Evolutionary conservation across 1,284 basidiomycete species (phyloP).

Genomic region (Puccinia brachypodii): DNA sequence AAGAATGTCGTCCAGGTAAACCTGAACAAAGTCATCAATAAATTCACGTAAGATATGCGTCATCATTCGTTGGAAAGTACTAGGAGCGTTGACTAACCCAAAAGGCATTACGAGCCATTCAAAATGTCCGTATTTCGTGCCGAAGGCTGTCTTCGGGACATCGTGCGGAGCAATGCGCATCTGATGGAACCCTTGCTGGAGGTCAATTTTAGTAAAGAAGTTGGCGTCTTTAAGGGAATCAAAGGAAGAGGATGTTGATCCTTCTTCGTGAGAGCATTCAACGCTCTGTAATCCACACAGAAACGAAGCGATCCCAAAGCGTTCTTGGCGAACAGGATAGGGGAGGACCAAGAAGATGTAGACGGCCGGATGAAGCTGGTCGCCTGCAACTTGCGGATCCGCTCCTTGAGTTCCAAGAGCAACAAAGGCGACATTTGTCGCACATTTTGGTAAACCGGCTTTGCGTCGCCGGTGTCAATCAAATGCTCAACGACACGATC

Average conservation of each 20-base stretch:
- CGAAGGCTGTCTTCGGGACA: constrained; percentile 10
- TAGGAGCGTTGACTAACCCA: constrained; percentile 48
- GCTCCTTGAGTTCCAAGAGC: background rate
- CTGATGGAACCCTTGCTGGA: constrained; percentile 2
- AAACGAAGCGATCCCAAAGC: background rate
- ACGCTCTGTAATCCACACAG: background rate
- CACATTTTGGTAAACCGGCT: background rate
- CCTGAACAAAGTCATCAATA: constrained; percentile 15
- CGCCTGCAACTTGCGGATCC: background rate
- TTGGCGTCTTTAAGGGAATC: background rate
- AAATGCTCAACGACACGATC: background rate
- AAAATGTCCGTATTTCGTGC: background rate
- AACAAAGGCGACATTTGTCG: background rate
- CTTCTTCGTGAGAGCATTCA: constrained; percentile 6
- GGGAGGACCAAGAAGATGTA: background rate
- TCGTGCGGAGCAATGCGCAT: background rate
- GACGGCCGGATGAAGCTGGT: background rate
- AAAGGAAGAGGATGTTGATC: constrained; percentile 15
- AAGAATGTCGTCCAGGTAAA: constrained; percentile 49
- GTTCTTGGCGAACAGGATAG: background rate
- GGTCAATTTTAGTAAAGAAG: constrained; percentile 6
- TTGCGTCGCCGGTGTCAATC: background rate
- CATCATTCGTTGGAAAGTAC: constrained; percentile 49
- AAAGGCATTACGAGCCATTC: constrained; percentile 48
- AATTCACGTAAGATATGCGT: constrained; percentile 31